A percentile compares a stretch with the other conserved stretches of the same genome.
Conservation (phyloP, 352 stramenopile genomes). For the Phytophthora colocasiae region DNA sequence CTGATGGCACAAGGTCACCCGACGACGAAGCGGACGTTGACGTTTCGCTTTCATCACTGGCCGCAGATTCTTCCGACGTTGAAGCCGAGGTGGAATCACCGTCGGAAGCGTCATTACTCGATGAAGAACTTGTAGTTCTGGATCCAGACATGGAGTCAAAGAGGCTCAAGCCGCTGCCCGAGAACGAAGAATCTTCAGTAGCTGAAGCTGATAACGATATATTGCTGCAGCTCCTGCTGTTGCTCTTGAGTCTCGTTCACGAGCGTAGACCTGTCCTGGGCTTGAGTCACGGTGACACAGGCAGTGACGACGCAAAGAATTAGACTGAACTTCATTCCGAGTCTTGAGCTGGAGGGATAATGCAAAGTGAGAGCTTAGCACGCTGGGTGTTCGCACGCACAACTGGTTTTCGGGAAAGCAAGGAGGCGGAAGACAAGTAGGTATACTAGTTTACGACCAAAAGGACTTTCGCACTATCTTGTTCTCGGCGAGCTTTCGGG, state of each 20-base stretch:
- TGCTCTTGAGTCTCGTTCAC: conserved; percentile 1
- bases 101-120: neutral
- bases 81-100: neutral
- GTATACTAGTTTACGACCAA: too few relatives aligned
- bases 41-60: neutral
- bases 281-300: conserved; percentile 5
- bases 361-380: conserved; percentile 10
- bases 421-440: neutral
- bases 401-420: conserved; percentile 12
- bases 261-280: neutral
- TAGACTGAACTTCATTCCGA: neutral
- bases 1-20: neutral
- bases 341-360: neutral
- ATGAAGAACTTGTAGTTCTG: neutral
- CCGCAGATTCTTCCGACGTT: conserved; percentile 1
- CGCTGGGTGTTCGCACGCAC: neutral
- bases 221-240: neutral
- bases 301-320: neutral
- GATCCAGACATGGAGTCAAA: conserved; percentile 2
- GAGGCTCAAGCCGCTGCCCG: neutral
- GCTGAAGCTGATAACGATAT: neutral
- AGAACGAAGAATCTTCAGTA: neutral
- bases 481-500: conserved; percentile 2
- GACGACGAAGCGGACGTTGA: neutral
- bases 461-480: neutral